These are phyloP conservation scores for Kalanchoe fedtschenkoi DNA, from an alignment of 164 flowering plant species.

Conservation along the genomic window DNA sequence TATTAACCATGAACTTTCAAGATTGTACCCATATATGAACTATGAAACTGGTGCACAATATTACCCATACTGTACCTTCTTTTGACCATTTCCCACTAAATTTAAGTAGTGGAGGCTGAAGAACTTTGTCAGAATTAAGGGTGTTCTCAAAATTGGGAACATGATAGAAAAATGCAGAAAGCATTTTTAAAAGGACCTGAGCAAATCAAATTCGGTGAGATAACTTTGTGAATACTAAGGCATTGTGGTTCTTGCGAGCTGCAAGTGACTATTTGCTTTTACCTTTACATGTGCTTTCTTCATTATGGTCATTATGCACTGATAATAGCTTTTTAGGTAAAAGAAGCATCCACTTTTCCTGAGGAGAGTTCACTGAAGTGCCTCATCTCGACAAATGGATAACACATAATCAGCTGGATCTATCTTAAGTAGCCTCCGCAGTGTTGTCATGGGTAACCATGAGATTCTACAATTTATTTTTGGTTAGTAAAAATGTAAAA, in stretches of 20 bases:
- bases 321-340: constrained; percentile 71
- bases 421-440: constrained; percentile 77
- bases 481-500: neutral
- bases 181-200: constrained; percentile 80
- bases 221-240: neutral
- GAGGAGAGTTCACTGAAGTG: constrained; percentile 90
- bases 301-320: constrained; percentile 78
- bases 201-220: no score
- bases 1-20: neutral
- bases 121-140: constrained; percentile 70
- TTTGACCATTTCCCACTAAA: constrained; percentile 59
- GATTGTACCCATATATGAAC: neutral
- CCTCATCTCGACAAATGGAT: constrained; percentile 86
- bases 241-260: no score
- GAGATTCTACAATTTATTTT: neutral
- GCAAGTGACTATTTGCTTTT: neutral
- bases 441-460: constrained; percentile 22
- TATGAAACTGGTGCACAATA: neutral
- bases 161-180: constrained; percentile 75
- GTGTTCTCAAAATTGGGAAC: constrained; percentile 72
- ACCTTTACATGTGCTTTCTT: constrained; percentile 82
- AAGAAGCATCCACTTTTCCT: constrained; percentile 96
- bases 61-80: constrained; percentile 52
- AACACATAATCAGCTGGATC: constrained; percentile 95
- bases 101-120: constrained; percentile 87